These are phyloP conservation scores for Pueraria montana DNA, from an alignment of 306 rosid species.

Conservation along the genomic window DNA sequence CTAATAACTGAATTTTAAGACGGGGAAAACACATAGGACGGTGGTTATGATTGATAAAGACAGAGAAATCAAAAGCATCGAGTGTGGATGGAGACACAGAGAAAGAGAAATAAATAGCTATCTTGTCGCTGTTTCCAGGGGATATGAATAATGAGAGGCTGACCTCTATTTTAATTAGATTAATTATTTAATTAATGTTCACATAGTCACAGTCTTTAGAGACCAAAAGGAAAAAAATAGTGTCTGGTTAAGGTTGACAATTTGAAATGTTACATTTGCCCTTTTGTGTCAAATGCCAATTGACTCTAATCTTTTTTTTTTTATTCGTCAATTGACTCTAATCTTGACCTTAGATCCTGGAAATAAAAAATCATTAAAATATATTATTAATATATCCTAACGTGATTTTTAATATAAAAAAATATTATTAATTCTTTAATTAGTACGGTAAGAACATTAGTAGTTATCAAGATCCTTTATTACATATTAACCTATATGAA, in stretches of 20 bases:
- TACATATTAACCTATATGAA: no score
- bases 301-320: no score
- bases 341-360: no score
- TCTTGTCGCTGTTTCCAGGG: background rate
- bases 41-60: conserved; percentile 13
- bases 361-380: no score
- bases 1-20: background rate
- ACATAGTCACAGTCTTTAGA: background rate
- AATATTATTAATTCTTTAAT: no score
- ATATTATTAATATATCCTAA: no score
- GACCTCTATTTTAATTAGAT: background rate
- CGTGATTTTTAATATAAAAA: no score
- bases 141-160: background rate
- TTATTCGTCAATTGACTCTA: no score
- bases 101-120: background rate
- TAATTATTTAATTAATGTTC: background rate
- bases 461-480: no score
- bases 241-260: background rate
- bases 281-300: background rate
- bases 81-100: background rate
- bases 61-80: background rate
- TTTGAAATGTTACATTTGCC: background rate
- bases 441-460: no score
- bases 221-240: background rate
- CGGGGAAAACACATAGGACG: background rate